Percentiles rank a stretch among this genome's conserved stretches.
phyloP scores from a whole-genome alignment of 2,329 filamentous ascomycete genomes.

The Neurospora sp. region DNA sequence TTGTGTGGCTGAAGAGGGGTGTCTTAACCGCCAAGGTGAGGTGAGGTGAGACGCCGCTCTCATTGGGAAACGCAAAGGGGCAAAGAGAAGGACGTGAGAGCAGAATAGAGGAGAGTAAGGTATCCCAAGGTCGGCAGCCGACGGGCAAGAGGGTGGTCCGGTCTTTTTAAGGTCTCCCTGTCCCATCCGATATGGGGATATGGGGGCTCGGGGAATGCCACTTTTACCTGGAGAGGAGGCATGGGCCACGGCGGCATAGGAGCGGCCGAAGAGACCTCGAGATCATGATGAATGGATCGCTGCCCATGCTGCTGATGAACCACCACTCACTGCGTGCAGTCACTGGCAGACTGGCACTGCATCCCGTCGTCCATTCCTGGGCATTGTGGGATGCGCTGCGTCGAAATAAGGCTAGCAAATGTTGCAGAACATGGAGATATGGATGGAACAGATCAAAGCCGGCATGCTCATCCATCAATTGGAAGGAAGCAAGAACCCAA shows the following conservation, averaged over 20 bases:
- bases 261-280: neutral
- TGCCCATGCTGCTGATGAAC: neutral
- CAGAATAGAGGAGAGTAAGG: neutral
- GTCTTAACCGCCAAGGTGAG: neutral
- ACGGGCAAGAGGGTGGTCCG: neutral
- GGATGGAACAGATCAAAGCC: neutral
- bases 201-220: neutral
- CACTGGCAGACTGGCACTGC: neutral
- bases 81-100: neutral
- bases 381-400: neutral
- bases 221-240: neutral
- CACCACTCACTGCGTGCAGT: neutral
- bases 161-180: neutral
- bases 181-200: neutral
- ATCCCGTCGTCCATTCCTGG: neutral
- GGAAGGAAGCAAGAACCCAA: neutral
- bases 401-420: neutral
- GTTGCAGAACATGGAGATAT: neutral
- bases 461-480: neutral
- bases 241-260: neutral
- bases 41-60: neutral
- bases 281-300: neutral
- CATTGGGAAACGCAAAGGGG: neutral
- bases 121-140: neutral
- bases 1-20: neutral